Percentiles rank a stretch among this genome's conserved stretches.
These are phyloP conservation scores for Purpureocillium lavendulum DNA, from an alignment of 2,329 filamentous ascomycete species.

Conservation along the genomic window DNA sequence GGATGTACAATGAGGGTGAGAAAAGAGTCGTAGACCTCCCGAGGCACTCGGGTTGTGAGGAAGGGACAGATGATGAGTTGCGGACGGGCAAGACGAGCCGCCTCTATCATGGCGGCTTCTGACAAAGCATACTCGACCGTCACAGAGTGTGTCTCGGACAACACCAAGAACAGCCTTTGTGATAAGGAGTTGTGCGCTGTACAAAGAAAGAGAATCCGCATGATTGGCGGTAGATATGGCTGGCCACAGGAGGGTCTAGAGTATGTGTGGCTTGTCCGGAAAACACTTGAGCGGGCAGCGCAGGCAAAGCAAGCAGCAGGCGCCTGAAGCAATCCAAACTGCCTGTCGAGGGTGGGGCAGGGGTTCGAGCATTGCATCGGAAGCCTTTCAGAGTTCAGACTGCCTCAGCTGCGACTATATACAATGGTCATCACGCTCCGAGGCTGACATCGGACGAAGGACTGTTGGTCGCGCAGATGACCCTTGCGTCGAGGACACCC, in stretches of 20 bases:
- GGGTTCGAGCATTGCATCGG: too few species aligned
- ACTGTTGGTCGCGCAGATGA: too few species aligned
- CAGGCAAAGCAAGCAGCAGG: too few species aligned
- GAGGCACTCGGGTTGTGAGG: constrained; percentile 27
- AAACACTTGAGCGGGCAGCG: too few species aligned
- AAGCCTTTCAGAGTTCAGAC: too few species aligned
- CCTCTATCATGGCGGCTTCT: constrained; percentile 24
- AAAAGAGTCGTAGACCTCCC: constrained; percentile 24
- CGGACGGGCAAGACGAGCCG: constrained; percentile 24
- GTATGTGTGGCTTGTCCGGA: neutral
- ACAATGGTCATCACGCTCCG: too few species aligned
- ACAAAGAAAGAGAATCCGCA: constrained; percentile 34
- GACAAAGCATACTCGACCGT: constrained; percentile 30
- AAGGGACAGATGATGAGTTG: constrained; percentile 34
- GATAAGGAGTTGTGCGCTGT: constrained; percentile 36
- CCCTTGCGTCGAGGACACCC: too few species aligned
- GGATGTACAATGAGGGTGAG: constrained; percentile 32
- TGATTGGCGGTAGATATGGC: constrained; percentile 4
- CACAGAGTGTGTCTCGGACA: constrained; percentile 25
- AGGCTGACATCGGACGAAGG: too few species aligned
- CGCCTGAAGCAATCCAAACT: too few species aligned
- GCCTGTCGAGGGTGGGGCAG: too few species aligned
- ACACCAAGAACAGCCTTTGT: constrained; percentile 26
- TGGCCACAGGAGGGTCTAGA: neutral
- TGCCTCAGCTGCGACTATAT: too few species aligned